Evolutionary conservation across 2,329 filamentous ascomycete species (phyloP).

Genomic region (Beauveria varroae): DNA sequence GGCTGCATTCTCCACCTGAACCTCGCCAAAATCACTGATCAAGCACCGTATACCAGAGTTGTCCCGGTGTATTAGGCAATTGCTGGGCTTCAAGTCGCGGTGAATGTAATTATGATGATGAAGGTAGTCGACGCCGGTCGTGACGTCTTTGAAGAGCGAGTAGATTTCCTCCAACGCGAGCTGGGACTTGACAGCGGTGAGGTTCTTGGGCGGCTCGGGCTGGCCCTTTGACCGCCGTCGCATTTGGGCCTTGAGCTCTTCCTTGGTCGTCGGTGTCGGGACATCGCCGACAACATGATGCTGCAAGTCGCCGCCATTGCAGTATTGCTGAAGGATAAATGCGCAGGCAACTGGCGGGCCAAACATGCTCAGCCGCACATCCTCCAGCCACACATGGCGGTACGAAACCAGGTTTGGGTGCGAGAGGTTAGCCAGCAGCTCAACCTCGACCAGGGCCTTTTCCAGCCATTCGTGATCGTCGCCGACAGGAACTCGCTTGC

Average conservation of each 20-base stretch:
- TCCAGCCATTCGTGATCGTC: conserved; percentile 93
- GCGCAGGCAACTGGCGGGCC: conserved; percentile 88
- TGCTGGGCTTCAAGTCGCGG: conserved; percentile 90
- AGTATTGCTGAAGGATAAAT: conserved; percentile 96
- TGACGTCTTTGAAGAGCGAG: conserved; percentile 92
- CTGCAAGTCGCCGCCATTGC: conserved; percentile 86
- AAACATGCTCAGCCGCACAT: conserved; percentile 76
- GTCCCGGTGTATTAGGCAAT: conserved; percentile 79
- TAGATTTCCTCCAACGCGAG: conserved; percentile 85
- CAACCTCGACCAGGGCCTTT: conserved; percentile 88
- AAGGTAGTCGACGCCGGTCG: conserved; percentile 81
- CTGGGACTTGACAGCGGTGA: conserved; percentile 33
- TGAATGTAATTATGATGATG: conserved; percentile 92
- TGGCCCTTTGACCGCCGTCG: conserved; percentile 75
- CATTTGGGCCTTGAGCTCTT: conserved; percentile 82
- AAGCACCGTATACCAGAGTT: conserved; percentile 68
- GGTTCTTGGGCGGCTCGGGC: conserved; percentile 51
- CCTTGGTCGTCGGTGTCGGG: conserved; percentile 60
- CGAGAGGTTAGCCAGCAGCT: conserved; percentile 81
- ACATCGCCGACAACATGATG: conserved; percentile 71
- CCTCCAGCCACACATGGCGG: conserved; percentile 93
- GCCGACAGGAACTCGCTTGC: conserved; percentile 92
- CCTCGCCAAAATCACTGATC: conserved; percentile 97
- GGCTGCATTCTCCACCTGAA: conserved; percentile 73
- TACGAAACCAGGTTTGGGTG: conserved; percentile 96